Percentiles rank a stretch among this genome's conserved stretches.
Evolutionary conservation across 2,329 filamentous ascomycete genomes (phyloP).

Genomic region (Cladobotryum mycophilum): DNA sequence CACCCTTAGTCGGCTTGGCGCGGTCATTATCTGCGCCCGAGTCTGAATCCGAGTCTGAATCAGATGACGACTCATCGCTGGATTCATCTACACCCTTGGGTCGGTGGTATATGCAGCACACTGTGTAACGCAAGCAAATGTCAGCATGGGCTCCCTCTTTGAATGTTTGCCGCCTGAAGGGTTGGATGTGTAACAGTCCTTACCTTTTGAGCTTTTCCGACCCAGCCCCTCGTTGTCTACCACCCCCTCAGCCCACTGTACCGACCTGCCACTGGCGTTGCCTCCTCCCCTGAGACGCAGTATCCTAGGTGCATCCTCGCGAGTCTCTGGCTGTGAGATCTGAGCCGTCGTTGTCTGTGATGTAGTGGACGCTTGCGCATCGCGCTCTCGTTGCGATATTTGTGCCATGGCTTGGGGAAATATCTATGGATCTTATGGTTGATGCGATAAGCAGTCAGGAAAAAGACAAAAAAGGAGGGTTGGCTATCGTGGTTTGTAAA

Average conservation of each 20-base stretch:
- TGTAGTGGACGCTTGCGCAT: constrained; percentile 22
- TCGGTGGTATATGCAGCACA: constrained; percentile 98
- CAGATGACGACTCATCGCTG: constrained; percentile 56
- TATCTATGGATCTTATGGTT: neutral
- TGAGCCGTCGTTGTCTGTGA: constrained; percentile 30
- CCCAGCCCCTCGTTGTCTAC: constrained; percentile 94
- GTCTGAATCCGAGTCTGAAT: constrained; percentile 49
- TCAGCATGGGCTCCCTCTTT: neutral
- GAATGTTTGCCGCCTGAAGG: neutral
- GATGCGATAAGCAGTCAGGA: neutral
- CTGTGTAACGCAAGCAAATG: constrained; percentile 38
- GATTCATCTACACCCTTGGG: constrained; percentile 77
- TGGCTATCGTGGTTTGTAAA: neutral
- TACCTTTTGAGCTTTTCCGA: constrained; percentile 91
- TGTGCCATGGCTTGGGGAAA: neutral
- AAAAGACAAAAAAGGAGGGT: neutral
- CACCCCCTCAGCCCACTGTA: constrained; percentile 89
- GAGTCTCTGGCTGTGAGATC: constrained; percentile 21
- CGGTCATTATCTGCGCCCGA: constrained; percentile 33
- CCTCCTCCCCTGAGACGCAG: constrained; percentile 48
- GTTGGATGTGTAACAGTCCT: constrained; percentile 11
- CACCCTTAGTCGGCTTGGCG: constrained; percentile 36
- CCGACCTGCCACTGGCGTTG: constrained; percentile 48
- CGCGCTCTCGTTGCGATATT: constrained; percentile 21
- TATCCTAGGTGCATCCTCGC: constrained; percentile 31